Base-by-base conservation (phyloP, 805 yeast genomes). In the Clavispora phyllophila region DNA sequence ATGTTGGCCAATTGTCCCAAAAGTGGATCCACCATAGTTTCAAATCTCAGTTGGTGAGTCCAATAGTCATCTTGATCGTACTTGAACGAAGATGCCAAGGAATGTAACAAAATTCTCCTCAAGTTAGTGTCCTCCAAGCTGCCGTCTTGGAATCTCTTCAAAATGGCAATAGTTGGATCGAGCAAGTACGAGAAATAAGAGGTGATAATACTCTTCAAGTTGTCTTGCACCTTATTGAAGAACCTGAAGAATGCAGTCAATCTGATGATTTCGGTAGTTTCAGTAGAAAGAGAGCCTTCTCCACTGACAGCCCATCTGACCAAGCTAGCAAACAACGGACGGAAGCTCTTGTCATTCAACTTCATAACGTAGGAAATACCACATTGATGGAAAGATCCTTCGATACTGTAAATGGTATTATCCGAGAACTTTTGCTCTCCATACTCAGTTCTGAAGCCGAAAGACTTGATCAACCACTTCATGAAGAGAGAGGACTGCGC, bases 51-150 rank as follows among this genome's bases (percentile, higher is more conserved):
- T 40, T 83, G 84, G 36, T 88, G 80, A 45, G 85, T 83, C 99
- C 99, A 93, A 68, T 87, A 93, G 56, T 93, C 99, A 54, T 86
- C 96, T 57, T 83, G 87, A 58, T 91, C 97, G 57, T 81, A 84
- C 56, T 82, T 86, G 70, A 93, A 89, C 1, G 96, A 84, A 1
- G 87, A 75, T 0, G 82, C 78, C 49, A 93, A 67, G 0, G 96
- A 81, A 49, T 78, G 81, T 41, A 89, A 67, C 17, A 90, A 62
- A 32, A 87, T 65, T 65, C 96, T 81, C 65, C 88, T 82, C 53
- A 89, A 68, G 48, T 79, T 78, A 37, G 73, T 62, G 25, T 69
- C 67, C 2, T 44, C 56, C 22, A 77, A 44, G 12, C 70, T 70
- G 15, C 71, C 73, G 1, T 56, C 53, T 12, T 72, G 58, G 51